Percentiles rank a stretch among this genome's conserved stretches.
These are phyloP conservation scores for Martensiomyces pterosporus DNA, from an alignment of 192 early-diverging fungal genomes.

Conservation along the genomic window DNA sequence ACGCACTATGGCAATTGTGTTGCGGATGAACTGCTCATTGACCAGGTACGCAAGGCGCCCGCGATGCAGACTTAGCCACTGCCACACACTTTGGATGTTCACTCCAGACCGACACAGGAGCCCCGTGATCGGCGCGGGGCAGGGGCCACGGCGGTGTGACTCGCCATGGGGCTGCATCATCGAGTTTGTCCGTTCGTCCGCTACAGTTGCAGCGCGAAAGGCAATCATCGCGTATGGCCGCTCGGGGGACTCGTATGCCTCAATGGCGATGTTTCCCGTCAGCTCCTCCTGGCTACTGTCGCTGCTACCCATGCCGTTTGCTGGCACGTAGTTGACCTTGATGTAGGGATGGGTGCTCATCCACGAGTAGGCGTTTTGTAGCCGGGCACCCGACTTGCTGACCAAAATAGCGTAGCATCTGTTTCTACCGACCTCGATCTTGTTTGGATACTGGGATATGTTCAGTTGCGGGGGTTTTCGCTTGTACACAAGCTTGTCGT, in stretches of 20 bases:
- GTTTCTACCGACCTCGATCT: slow-evolving; percentile 22
- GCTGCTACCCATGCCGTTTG: too few species aligned
- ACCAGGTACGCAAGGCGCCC: slow-evolving; percentile 28
- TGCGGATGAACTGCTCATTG: slow-evolving; percentile 17
- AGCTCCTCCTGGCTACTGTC: too few species aligned
- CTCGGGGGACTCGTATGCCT: slow-evolving; percentile 25
- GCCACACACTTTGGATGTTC: slow-evolving; percentile 38
- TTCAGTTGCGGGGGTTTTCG: slow-evolving; percentile 16
- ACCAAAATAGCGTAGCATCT: slow-evolving; percentile 26
- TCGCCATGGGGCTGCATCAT: slow-evolving; percentile 26
- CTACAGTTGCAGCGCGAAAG: slow-evolving; percentile 17
- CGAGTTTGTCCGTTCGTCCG: slow-evolving; percentile 19
- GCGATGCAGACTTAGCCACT: slow-evolving; percentile 34
- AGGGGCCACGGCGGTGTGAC: slow-evolving; percentile 12
- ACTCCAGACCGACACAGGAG: slow-evolving; percentile 27
- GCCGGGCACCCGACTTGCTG: not conserved
- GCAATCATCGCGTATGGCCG: slow-evolving; percentile 30
- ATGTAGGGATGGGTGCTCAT: slow-evolving; percentile 43
- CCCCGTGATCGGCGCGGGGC: slow-evolving; percentile 27
- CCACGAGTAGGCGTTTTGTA: slow-evolving; percentile 25
- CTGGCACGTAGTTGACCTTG: slow-evolving; percentile 2
- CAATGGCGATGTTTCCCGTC: slow-evolving; percentile 31
- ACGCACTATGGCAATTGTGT: slow-evolving; percentile 1
- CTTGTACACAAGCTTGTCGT: slow-evolving; percentile 20
- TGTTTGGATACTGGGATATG: slow-evolving; percentile 37